Evolutionary conservation across 2,329 filamentous ascomycete genomes (phyloP), one percentile per base, ranked within the genome.

Genomic region (Talaromyces sp.): DNA sequence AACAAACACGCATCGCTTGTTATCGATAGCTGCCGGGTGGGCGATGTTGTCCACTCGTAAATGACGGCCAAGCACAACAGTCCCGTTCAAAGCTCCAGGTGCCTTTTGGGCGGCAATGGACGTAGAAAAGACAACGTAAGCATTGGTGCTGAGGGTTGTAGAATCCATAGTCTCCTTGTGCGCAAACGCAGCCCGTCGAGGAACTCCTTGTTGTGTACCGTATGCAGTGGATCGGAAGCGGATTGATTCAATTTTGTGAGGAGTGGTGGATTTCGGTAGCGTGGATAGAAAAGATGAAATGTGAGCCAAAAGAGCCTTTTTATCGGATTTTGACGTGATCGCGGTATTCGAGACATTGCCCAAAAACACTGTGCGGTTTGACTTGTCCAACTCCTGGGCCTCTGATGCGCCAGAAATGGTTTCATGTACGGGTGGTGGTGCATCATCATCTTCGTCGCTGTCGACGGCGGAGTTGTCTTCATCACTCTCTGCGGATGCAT

Each of bases 211-310:
- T 37, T 69, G 69, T 28, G 85, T 85, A 5, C 88, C 83, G 72
- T 95, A 97, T 2, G 94, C 89, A 13, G 91, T 90, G 7, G 93
- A 97, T 59, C 94, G 89, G 80, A 97, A 99, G 21, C 94, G 90
- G 61, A 99, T 81, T 2, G 92, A 96, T 71, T 96, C 89, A 45
- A 99, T 80, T 67, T 89, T 92, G 73, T 89, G 88, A 19, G 80
- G 77, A 11, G 77, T 77, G 41, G 81, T 77, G 1, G 71, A 73
- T 58, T 73, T 69, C 48, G 74, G 79, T 62, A 77, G 77, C 65
- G 71, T 80, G 65, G 72, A 79, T 52, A 95, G 79, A 67, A 91
- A 88, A 1, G 90, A 91, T n/a, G 83, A 80, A 46, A 97, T 83
- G 71, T 97, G 90, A 41, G 82, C 78, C 63, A 90, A 78, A 31